Evolutionary conservation across 768 basidiomycete species (phyloP).

Genomic region (Tricholoma saponaceum): DNA sequence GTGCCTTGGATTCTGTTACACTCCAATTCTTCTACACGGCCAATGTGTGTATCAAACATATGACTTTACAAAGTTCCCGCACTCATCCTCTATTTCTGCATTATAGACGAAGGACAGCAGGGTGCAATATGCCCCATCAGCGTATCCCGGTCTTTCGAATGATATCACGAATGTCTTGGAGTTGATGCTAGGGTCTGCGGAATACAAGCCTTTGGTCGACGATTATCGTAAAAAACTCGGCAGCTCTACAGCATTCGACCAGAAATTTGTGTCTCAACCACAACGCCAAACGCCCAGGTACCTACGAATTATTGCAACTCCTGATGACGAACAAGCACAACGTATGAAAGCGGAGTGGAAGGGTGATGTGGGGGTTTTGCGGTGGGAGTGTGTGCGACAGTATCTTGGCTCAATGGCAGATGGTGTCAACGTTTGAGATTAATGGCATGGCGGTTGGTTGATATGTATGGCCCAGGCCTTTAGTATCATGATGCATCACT

Average conservation of each 20-base stretch:
- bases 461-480: no score
- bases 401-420: neutral
- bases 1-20: neutral
- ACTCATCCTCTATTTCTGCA: no score
- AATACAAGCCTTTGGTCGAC: neutral
- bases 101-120: no score
- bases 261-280: neutral
- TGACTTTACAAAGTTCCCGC: no score
- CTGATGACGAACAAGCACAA: neutral
- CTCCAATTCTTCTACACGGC: neutral
- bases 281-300: neutral
- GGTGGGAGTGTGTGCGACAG: conserved; percentile 1
- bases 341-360: conserved; percentile 3
- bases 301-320: conserved; percentile 1
- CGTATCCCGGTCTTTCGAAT: no score
- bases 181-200: neutral
- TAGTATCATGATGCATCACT: no score
- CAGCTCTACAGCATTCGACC: neutral
- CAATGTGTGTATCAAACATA: neutral
- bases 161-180: neutral
- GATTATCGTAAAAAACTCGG: neutral
- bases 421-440: neutral
- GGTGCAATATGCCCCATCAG: no score
- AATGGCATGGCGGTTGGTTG: no score
- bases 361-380: conserved; percentile 9